A percentile compares a stretch with the other conserved stretches of the same genome.
Conservation (phyloP, 768 basidiomycete genomes). For the Agaricus subrufescens region DNA sequence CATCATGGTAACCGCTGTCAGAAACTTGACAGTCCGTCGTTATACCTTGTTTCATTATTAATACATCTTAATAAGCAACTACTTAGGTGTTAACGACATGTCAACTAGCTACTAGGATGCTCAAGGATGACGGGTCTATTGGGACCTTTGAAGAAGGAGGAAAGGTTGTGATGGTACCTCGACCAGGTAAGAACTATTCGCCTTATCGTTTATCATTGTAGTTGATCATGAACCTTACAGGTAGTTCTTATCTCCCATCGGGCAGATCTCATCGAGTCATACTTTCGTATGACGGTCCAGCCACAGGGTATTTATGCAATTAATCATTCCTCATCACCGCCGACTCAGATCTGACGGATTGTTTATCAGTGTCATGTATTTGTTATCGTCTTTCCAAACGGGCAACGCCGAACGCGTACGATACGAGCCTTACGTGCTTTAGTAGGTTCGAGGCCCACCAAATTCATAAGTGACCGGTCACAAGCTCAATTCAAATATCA, state of each 20-base stretch:
- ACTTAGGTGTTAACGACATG: slow-evolving; percentile 48
- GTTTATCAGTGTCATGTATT: background rate
- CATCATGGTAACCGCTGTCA: slow-evolving; percentile 40
- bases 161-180: slow-evolving; percentile 61
- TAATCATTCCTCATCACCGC: background rate
- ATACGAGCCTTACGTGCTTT: background rate
- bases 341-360: background rate
- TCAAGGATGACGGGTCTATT: slow-evolving; percentile 58
- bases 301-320: slow-evolving; percentile 26
- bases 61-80: background rate
- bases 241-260: slow-evolving; percentile 31
- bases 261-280: slow-evolving; percentile 33
- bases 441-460: background rate
- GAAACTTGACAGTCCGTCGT: slow-evolving; percentile 42
- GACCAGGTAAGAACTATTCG: slow-evolving; percentile 41
- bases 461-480: no score
- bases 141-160: slow-evolving; percentile 63
- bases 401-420: background rate
- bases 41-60: background rate
- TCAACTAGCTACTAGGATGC: slow-evolving; percentile 65
- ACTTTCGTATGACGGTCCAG: slow-evolving; percentile 27
- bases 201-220: background rate
- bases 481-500: background rate
- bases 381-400: background rate
- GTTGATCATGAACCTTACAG: slow-evolving; percentile 17